Evolutionary conservation across 495 filamentous ascomycete genomes (phyloP), one percentile per base, ranked within the genome.

Genomic region (Penicillium canescens): DNA sequence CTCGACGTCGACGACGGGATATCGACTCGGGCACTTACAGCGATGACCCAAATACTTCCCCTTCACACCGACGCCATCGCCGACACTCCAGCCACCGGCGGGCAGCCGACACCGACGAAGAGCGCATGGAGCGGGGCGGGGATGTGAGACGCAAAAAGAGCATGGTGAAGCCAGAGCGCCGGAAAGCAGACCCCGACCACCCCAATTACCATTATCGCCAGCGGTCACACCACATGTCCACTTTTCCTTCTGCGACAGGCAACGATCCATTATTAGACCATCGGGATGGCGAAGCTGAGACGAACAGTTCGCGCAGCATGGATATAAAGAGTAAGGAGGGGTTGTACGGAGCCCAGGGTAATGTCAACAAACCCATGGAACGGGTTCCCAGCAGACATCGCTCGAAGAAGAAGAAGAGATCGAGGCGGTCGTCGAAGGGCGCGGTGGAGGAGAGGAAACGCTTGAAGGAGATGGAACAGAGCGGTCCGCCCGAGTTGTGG

Each of bases 191-290:
- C 52, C 78, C 72, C 50, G 88, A 92, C 55, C 90, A 97, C 66
- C 92, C 92, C 9, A 94, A 98, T 63, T 98, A 96, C 65, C 82
- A 96, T 63, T 98, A 98, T 68, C 84, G 89, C 36, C 87, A 96
- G 64, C 88, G 90, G 38, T 80, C 82, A 12, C 76, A 76, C 53
- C 86, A 90, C 48, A 94, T 98, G 91, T 79, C 86, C 20, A 89
- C 90, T 9, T 74, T 89, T 48, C 95, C 95, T 1, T 96, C 94
- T 0, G 86, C 88, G 16, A 97, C 94, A 0, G 94, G 95, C 43
- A 86, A 95, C 56, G 94, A 97, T 66, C 92, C 92, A 6, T 79
- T 94, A 26, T 63, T 87, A 21, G 92, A 96, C 13, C 23, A 51
- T 66, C 86, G 83, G 39, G 56, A 88, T 43, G 81, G 73, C 6